Percentiles rank a stretch among this genome's conserved stretches.
Conservation (phyloP, 2,329 filamentous ascomycete genomes). For the Hypomyces perniciosus region DNA sequence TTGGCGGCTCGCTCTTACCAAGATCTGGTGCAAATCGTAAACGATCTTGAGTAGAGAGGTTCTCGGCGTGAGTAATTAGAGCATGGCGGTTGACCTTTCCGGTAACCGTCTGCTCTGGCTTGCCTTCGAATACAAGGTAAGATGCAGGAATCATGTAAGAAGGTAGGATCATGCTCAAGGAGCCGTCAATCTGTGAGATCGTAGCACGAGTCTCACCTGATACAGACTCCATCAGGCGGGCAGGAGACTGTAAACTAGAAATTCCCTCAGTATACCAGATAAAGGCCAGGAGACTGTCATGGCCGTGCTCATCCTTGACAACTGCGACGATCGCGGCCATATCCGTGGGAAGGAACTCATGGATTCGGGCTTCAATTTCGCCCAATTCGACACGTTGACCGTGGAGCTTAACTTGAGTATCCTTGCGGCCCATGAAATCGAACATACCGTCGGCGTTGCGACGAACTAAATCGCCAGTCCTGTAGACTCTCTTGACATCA, state of each 20-base stretch:
- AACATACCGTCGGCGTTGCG: slow-evolving; percentile 12
- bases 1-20: slow-evolving; percentile 8
- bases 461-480: slow-evolving; percentile 11
- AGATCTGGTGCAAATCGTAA: slow-evolving; percentile 3
- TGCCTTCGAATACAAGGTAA: slow-evolving; percentile 13
- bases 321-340: slow-evolving; percentile 10
- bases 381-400: slow-evolving; percentile 12
- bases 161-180: slow-evolving; percentile 7
- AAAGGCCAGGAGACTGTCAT: slow-evolving; percentile 9
- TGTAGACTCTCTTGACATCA: slow-evolving; percentile 4
- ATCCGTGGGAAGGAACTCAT: slow-evolving; percentile 4
- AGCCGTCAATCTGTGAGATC: slow-evolving; percentile 10
- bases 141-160: slow-evolving; percentile 14
- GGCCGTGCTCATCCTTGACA: slow-evolving; percentile 8
- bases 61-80: slow-evolving; percentile 1
- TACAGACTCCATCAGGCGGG: slow-evolving; percentile 1
- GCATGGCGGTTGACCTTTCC: slow-evolving; percentile 12
- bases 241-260: background rate
- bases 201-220: slow-evolving; percentile 3
- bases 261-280: slow-evolving; percentile 12
- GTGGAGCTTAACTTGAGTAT: slow-evolving; percentile 11
- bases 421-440: slow-evolving; percentile 11
- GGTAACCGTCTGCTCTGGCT: slow-evolving; percentile 10
- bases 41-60: slow-evolving; percentile 3
- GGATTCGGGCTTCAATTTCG: slow-evolving; percentile 10